Evolutionary conservation across 768 basidiomycete species (phyloP).

Genomic region (Fomitopsis pulvina): DNA sequence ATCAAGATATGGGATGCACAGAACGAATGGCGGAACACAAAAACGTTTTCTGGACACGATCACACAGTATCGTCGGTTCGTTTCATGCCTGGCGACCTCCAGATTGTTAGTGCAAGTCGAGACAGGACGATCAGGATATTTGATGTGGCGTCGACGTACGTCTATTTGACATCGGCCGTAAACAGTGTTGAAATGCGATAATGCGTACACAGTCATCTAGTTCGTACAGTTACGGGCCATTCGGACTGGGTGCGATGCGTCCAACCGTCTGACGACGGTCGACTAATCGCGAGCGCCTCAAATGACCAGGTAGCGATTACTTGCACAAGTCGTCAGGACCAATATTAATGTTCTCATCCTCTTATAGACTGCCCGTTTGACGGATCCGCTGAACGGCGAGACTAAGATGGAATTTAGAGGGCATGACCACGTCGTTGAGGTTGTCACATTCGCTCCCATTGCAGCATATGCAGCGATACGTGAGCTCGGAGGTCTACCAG

Average conservation of each 20-base stretch:
- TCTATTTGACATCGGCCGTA: no score
- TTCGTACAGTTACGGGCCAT: constrained; percentile 44
- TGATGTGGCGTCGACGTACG: constrained; percentile 49
- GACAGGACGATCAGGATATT: constrained; percentile 50
- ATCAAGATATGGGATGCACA: constrained; percentile 52
- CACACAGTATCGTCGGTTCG: constrained; percentile 49
- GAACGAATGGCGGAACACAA: constrained; percentile 49
- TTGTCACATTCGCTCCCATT: constrained; percentile 43
- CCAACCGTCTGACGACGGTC: constrained; percentile 33
- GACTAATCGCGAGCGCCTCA: constrained; percentile 42
- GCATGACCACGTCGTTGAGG: constrained; percentile 50
- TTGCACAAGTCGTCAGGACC: background rate
- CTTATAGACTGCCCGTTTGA: constrained; percentile 42
- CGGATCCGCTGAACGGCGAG: constrained; percentile 41
- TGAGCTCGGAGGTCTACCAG: constrained; percentile 39
- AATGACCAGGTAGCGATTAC: constrained; percentile 43
- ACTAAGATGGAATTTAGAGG: constrained; percentile 47
- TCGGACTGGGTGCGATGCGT: constrained; percentile 44
- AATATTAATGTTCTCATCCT: background rate
- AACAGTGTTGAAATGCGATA: no score
- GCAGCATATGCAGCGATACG: constrained; percentile 37
- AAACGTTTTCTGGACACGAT: constrained; percentile 50
- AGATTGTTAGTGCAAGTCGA: constrained; percentile 46
- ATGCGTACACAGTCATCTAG: constrained; percentile 36
- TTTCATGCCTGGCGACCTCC: constrained; percentile 47